Conservation (phyloP, 805 yeast genomes). For the Kuraishia ogatae region DNA sequence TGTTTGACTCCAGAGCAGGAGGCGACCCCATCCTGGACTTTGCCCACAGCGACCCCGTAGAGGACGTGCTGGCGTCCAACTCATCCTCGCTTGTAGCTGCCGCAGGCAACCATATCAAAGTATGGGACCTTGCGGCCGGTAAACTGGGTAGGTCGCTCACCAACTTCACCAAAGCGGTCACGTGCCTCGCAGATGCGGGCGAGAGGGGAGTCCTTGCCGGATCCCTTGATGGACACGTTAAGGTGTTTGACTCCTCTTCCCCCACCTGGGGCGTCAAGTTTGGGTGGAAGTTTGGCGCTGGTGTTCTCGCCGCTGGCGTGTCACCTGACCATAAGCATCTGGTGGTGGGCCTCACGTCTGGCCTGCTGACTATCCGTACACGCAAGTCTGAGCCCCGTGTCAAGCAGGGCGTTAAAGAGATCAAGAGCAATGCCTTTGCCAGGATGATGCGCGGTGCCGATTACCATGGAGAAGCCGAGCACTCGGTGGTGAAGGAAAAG, state of each 20-base stretch:
- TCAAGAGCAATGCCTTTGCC: conserved; percentile 55
- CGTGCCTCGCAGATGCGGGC: conserved; percentile 68
- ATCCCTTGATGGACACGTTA: conserved; percentile 94
- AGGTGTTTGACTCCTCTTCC: conserved; percentile 75
- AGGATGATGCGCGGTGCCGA: conserved; percentile 88
- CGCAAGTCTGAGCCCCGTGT: conserved; percentile 60
- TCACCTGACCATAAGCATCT: conserved; percentile 85
- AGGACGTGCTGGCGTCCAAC: conserved; percentile 66
- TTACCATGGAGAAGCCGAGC: conserved; percentile 84
- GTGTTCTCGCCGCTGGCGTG: conserved; percentile 82
- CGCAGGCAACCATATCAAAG: conserved; percentile 72
- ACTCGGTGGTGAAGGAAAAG: conserved; percentile 52
- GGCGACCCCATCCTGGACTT: conserved; percentile 51
- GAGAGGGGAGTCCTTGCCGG: conserved; percentile 85
- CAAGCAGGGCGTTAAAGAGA: conserved; percentile 33
- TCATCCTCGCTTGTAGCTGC: conserved; percentile 74
- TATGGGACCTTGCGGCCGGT: conserved; percentile 88
- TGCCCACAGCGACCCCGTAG: conserved; percentile 76
- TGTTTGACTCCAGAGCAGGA: conserved; percentile 69
- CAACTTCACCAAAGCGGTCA: conserved; percentile 91
- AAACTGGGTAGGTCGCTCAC: conserved; percentile 60
- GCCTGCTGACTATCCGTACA: conserved; percentile 82
- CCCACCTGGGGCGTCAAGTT: conserved; percentile 80
- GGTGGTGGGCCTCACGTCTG: conserved; percentile 87
- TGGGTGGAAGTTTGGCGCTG: conserved; percentile 96